Percentiles rank a stretch among this genome's conserved stretches.
Evolutionary conservation across 2,329 filamentous ascomycete genomes (phyloP).

Genomic region (Monosporascus sp.): DNA sequence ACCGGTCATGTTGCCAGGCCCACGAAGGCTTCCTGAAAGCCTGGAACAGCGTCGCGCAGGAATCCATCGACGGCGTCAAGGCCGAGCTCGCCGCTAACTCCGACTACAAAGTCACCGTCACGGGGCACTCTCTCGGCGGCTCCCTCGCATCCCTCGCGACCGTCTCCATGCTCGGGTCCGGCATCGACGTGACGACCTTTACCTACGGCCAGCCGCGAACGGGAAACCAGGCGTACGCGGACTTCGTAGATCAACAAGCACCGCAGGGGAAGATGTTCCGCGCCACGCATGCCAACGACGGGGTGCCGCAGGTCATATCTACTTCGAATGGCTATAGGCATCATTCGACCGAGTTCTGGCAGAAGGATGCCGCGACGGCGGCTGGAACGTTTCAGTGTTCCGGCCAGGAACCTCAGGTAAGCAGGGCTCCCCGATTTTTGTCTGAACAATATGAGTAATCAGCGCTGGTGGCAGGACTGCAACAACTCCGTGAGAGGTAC

Average conservation of each 20-base stretch:
- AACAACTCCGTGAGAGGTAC: slow-evolving; percentile 2
- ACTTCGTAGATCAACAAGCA: slow-evolving; percentile 28
- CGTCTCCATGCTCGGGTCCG: slow-evolving; percentile 26
- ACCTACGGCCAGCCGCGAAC: slow-evolving; percentile 44
- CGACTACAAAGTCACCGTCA: slow-evolving; percentile 30
- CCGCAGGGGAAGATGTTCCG: slow-evolving; percentile 30
- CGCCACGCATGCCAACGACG: slow-evolving; percentile 44
- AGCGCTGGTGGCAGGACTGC: background rate
- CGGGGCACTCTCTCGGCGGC: slow-evolving; percentile 44
- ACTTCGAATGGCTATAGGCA: slow-evolving; percentile 40
- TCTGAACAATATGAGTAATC: too few species aligned
- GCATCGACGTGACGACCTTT: slow-evolving; percentile 35
- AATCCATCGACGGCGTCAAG: background rate
- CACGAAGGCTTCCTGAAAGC: background rate
- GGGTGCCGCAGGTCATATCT: slow-evolving; percentile 43
- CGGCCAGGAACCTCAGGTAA: slow-evolving; percentile 1
- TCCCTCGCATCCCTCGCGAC: slow-evolving; percentile 40
- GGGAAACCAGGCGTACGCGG: slow-evolving; percentile 32
- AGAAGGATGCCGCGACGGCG: background rate
- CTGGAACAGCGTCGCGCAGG: background rate
- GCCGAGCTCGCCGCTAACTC: background rate
- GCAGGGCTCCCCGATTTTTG: too few species aligned
- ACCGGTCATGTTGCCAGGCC: background rate
- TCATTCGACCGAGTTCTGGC: slow-evolving; percentile 44
- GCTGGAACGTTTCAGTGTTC: slow-evolving; percentile 1